A percentile compares a stretch with the other conserved stretches of the same genome.
Evolutionary conservation across 2,329 filamentous ascomycete species (phyloP).

Genomic region (Neofusicoccum cordaticola): DNA sequence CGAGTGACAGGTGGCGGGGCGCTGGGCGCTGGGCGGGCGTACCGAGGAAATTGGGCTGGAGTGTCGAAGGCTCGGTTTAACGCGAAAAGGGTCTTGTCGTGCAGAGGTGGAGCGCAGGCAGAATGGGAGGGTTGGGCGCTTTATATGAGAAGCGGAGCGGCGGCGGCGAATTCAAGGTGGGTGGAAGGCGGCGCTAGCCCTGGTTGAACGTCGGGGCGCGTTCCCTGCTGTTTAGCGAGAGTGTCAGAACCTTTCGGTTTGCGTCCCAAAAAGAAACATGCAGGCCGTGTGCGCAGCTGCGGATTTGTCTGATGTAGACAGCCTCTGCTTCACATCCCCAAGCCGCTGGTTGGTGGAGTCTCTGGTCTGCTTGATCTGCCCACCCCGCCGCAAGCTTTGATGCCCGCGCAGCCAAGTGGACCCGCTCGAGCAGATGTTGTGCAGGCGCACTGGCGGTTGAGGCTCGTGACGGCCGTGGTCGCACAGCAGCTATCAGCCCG

Average conservation of each 20-base stretch:
- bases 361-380: constrained; percentile 2
- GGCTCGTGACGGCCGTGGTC: constrained; percentile 16
- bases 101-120: constrained; percentile 4
- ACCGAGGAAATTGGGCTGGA: background rate
- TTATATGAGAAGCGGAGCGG: constrained; percentile 10
- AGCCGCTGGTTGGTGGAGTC: constrained; percentile 8
- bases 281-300: constrained; percentile 12
- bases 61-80: background rate
- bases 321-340: background rate
- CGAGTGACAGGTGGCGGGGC: background rate
- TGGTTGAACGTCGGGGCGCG: constrained; percentile 2
- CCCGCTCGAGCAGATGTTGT: constrained; percentile 14
- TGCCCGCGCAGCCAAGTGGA: constrained; percentile 16
- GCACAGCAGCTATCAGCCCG: constrained; percentile 15
- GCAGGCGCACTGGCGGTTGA: constrained; percentile 3
- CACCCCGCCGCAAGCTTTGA: constrained; percentile 13
- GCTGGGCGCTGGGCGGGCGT: background rate
- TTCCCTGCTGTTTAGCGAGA: constrained; percentile 6
- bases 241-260: background rate
- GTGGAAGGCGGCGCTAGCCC: constrained; percentile 12
- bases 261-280: constrained; percentile 14
- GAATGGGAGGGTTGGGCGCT: background rate
- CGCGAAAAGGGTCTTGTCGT: background rate
- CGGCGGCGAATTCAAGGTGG: constrained; percentile 10
- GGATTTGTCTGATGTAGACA: constrained; percentile 11